Evolutionary conservation across 257 asterid genomes (phyloP).

Genomic region (Solanum bulbocastanum): DNA sequence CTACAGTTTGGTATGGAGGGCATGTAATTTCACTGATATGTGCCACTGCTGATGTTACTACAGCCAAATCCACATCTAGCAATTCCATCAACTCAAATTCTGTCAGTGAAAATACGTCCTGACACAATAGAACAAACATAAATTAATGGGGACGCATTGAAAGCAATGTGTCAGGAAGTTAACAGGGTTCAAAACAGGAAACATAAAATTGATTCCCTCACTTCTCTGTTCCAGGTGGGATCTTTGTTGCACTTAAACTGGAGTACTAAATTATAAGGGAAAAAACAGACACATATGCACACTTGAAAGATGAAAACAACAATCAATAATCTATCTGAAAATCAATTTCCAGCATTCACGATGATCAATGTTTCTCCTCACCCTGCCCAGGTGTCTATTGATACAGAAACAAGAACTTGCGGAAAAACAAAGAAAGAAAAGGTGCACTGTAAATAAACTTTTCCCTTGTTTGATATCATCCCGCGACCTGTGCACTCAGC

Average conservation of each 20-base stretch:
- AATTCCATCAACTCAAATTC: conserved; percentile 87
- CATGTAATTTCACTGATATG: conserved; percentile 66
- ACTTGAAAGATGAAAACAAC: background rate
- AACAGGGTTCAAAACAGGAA: background rate
- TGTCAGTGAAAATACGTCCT: conserved; percentile 70
- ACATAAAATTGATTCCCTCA: background rate
- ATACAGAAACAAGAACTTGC: background rate
- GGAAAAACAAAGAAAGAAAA: background rate
- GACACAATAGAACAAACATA: conserved; percentile 6
- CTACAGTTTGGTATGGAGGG: conserved; percentile 73
- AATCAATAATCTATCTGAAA: background rate
- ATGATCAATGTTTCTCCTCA: background rate
- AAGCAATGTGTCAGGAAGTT: background rate
- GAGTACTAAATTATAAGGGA: background rate
- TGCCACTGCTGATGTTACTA: conserved; percentile 44
- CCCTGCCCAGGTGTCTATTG: background rate
- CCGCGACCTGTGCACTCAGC: background rate
- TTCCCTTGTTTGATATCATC: background rate
- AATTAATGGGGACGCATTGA: background rate
- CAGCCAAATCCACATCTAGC: conserved; percentile 64
- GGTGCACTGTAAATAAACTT: background rate
- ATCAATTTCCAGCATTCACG: background rate
- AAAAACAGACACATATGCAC: background rate
- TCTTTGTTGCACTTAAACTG: background rate
- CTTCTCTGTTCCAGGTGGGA: background rate